phyloP scores from a whole-genome alignment of 306 rosid genomes.

The Neltuma alba region DNA sequence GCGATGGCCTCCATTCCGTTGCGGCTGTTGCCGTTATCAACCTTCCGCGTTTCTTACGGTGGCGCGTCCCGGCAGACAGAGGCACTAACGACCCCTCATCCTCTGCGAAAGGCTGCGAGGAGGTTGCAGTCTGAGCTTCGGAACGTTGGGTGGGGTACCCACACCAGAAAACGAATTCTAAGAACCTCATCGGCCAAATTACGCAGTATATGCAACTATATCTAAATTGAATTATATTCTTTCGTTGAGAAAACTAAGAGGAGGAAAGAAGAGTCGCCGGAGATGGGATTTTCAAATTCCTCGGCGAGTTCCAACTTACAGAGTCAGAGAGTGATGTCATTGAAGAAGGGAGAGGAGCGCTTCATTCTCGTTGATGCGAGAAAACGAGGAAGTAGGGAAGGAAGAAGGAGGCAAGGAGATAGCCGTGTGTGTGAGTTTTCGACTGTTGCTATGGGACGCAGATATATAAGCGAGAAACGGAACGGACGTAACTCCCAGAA shows the following conservation, averaged over 20 bases:
- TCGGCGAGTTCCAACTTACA: neutral
- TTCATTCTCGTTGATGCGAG: neutral
- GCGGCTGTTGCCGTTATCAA: neutral
- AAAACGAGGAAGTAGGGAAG: neutral
- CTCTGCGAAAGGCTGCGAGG: constrained; percentile 10
- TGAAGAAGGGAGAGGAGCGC: neutral
- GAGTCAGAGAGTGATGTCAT: neutral
- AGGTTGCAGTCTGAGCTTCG: neutral
- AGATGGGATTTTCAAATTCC: neutral
- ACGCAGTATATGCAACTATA: neutral
- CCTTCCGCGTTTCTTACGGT: constrained; percentile 35
- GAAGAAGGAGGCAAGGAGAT: neutral
- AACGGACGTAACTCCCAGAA: neutral
- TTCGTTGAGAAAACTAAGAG: neutral
- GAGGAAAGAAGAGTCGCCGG: neutral
- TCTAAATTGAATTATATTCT: neutral
- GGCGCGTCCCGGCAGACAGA: neutral
- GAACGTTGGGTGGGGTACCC: constrained; percentile 13
- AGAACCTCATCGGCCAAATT: constrained; percentile 44
- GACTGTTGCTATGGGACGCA: neutral
- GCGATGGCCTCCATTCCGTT: constrained; percentile 62
- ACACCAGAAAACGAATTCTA: constrained; percentile 50
- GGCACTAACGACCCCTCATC: constrained; percentile 37
- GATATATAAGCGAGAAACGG: constrained; percentile 2
- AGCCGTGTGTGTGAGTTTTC: neutral